phyloP scores from a whole-genome alignment of 2,329 filamentous ascomycete genomes.

The Epichloe glyceriae region DNA sequence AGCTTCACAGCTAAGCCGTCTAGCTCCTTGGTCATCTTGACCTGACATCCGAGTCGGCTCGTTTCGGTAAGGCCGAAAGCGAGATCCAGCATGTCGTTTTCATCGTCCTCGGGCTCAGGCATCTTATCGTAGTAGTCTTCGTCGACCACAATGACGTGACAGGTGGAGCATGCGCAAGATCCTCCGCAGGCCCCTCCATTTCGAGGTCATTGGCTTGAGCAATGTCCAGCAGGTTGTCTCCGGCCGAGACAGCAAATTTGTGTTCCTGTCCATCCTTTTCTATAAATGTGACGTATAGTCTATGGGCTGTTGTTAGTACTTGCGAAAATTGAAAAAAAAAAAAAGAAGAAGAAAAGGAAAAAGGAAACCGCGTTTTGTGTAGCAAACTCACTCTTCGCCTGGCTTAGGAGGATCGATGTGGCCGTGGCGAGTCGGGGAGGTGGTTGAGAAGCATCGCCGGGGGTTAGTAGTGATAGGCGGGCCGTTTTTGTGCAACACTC shows the following conservation, averaged over 20 bases:
- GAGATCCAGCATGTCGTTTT: constrained; percentile 84
- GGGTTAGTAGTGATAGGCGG: not conserved
- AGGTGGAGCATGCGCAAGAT: constrained; percentile 85
- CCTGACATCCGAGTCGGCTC: constrained; percentile 72
- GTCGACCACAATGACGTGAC: constrained; percentile 73
- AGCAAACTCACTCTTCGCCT: constrained; percentile 70
- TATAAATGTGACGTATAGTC: constrained; percentile 80
- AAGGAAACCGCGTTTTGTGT: not conserved
- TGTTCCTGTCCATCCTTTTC: constrained; percentile 74
- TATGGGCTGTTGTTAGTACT: constrained; percentile 20
- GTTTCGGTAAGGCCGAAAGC: constrained; percentile 87
- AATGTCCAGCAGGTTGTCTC: constrained; percentile 90
- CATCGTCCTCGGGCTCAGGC: constrained; percentile 64
- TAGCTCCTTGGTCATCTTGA: constrained; percentile 80
- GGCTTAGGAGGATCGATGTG: constrained; percentile 75
- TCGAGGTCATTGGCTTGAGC: constrained; percentile 90
- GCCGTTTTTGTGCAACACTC: not conserved
- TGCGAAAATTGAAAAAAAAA: not conserved
- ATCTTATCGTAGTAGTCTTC: constrained; percentile 66
- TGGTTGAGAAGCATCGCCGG: constrained; percentile 50
- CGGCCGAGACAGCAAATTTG: constrained; percentile 67
- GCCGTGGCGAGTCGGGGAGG: constrained; percentile 50
- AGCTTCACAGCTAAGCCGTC: constrained; percentile 77
- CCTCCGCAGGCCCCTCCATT: constrained; percentile 96
- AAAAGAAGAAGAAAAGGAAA: too few species aligned